These are phyloP conservation scores for Didymella lethalis DNA, from an alignment of 2,329 filamentous ascomycete species.

Conservation along the genomic window DNA sequence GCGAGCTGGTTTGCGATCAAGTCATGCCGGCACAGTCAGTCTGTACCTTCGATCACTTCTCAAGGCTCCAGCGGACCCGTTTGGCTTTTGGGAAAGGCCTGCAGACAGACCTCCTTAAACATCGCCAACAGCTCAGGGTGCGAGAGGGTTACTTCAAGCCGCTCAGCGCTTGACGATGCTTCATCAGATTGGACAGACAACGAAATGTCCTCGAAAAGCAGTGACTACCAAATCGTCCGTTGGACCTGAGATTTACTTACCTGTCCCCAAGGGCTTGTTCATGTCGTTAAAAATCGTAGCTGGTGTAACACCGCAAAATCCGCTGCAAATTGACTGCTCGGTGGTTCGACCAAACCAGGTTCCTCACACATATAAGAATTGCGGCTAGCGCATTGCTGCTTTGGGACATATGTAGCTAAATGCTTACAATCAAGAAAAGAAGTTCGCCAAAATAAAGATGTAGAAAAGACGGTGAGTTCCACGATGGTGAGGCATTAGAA, in stretches of 20 bases:
- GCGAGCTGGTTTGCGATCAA: background rate
- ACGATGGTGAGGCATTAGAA: background rate
- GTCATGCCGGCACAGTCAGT: background rate
- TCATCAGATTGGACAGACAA: background rate
- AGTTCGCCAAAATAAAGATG: background rate
- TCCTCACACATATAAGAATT: conserved; percentile 7
- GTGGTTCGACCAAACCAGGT: conserved; percentile 1
- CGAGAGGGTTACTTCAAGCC: background rate
- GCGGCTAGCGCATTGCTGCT: conserved; percentile 4
- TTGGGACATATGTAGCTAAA: background rate
- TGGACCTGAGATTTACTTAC: background rate
- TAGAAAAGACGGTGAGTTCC: background rate
- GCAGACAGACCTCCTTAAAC: background rate
- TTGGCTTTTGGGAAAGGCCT: background rate
- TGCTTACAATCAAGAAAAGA: background rate
- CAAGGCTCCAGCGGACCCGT: background rate
- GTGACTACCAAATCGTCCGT: background rate
- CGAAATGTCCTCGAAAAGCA: background rate
- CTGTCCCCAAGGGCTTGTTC: background rate
- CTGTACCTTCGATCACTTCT: background rate
- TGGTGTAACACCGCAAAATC: conserved; percentile 9
- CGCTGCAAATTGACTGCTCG: background rate
- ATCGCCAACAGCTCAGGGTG: background rate
- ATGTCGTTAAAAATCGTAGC: background rate
- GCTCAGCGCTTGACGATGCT: background rate